A percentile compares a stretch with the other conserved stretches of the same genome.
Conservation (phyloP, 2,329 filamentous ascomycete species). For the Phymatotrichopsis omnivora region DNA sequence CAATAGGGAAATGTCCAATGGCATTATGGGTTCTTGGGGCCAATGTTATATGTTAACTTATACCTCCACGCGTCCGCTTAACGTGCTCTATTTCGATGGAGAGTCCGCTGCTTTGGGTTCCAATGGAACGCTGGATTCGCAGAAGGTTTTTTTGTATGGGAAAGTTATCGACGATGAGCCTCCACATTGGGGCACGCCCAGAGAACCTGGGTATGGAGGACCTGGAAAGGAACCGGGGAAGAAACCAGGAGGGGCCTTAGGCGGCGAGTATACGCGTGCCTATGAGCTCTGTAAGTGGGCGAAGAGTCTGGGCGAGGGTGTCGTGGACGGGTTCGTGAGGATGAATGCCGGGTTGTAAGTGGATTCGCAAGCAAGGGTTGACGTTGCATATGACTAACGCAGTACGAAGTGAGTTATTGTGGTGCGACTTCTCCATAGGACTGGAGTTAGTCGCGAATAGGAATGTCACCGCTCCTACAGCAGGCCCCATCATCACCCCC, state of each 20-base stretch:
- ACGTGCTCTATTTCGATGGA: slow-evolving; percentile 44
- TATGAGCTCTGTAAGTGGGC: slow-evolving; percentile 42
- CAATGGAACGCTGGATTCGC: slow-evolving; percentile 40
- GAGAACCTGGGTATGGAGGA: background rate
- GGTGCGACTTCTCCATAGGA: slow-evolving; percentile 43
- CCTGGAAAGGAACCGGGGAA: background rate
- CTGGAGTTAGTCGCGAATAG: slow-evolving; percentile 39
- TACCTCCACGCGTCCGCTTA: slow-evolving; percentile 39
- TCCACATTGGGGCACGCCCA: background rate
- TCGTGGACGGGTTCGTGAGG: slow-evolving; percentile 42
- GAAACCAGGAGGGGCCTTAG: slow-evolving; percentile 32
- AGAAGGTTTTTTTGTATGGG: slow-evolving; percentile 44
- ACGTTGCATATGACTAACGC: background rate
- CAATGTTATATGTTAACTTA: slow-evolving; percentile 43
- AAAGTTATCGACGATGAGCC: slow-evolving; percentile 34
- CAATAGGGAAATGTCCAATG: slow-evolving; percentile 43
- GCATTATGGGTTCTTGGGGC: slow-evolving; percentile 40
- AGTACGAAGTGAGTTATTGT: slow-evolving; percentile 41
- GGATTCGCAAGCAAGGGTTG: background rate
- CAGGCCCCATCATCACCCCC: too few species aligned
- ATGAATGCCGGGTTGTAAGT: slow-evolving; percentile 43
- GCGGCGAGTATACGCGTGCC: slow-evolving; percentile 42
- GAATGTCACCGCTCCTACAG: slow-evolving; percentile 43
- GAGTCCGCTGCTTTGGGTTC: slow-evolving; percentile 43
- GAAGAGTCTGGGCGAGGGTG: slow-evolving; percentile 38